phyloP scores from a whole-genome alignment of 257 asterid genomes.

The Lantana camara region DNA sequence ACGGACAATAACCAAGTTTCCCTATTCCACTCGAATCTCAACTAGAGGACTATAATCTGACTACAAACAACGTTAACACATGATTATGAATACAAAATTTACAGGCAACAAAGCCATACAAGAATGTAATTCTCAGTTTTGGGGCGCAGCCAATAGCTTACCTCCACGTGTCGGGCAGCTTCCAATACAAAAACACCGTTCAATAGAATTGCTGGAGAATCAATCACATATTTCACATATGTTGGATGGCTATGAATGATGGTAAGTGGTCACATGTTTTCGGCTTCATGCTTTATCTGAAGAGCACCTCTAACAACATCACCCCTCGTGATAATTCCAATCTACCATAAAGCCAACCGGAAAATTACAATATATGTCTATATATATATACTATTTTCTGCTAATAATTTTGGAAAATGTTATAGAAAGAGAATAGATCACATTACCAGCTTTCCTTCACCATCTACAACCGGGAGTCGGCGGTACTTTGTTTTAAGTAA shows the following conservation, averaged over 20 bases:
- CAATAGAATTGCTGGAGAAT: slow-evolving; percentile 19
- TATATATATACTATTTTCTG: slow-evolving; percentile 21
- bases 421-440: slow-evolving; percentile 17
- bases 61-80: slow-evolving; percentile 17
- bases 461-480: slow-evolving; percentile 87
- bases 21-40: slow-evolving; percentile 23
- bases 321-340: slow-evolving; percentile 90
- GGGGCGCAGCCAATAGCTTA: slow-evolving; percentile 21
- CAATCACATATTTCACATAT: slow-evolving; percentile 4
- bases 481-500: slow-evolving; percentile 84
- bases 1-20: neutral
- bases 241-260: slow-evolving; percentile 9
- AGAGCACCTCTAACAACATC: slow-evolving; percentile 93
- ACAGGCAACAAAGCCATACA: slow-evolving; percentile 27
- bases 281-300: slow-evolving; percentile 59
- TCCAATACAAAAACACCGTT: too few relatives aligned
- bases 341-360: slow-evolving; percentile 41
- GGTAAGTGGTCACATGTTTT: slow-evolving; percentile 31
- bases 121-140: slow-evolving; percentile 15
- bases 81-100: slow-evolving; percentile 33
- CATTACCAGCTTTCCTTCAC: slow-evolving; percentile 80
- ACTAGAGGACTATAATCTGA: slow-evolving; percentile 26
- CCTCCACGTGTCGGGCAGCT: too few relatives aligned
- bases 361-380: neutral
- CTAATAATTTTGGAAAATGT: neutral